Percentiles rank a stretch among this genome's conserved stretches.
These are phyloP conservation scores for Gardenia jasminoides DNA, from an alignment of 257 asterid species.

Conservation along the genomic window DNA sequence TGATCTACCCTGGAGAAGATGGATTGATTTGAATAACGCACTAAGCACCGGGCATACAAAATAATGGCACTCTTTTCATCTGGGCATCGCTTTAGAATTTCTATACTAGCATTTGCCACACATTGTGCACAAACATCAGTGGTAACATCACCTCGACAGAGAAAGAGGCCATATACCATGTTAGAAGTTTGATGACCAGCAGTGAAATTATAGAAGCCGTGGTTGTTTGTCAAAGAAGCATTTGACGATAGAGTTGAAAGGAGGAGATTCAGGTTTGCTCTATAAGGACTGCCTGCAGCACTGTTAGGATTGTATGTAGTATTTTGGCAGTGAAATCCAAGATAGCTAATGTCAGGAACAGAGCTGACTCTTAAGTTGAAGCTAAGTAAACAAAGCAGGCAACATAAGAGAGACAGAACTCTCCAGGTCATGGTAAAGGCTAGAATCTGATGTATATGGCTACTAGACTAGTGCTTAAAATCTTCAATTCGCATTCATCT, in stretches of 20 bases:
- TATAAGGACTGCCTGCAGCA: neutral
- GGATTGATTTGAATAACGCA: conserved; percentile 16
- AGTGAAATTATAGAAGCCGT: conserved; percentile 19
- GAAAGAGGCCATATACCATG: conserved; percentile 13
- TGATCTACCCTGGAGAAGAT: neutral
- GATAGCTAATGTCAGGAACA: too few relatives aligned
- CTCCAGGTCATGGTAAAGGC: too few relatives aligned
- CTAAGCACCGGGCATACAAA: conserved; percentile 15
- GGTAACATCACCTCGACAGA: conserved; percentile 31
- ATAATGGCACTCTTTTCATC: neutral
- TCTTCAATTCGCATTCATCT: too few relatives aligned
- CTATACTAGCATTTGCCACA: neutral
- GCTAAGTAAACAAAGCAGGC: too few relatives aligned
- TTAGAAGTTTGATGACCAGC: neutral
- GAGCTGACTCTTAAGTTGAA: too few relatives aligned
- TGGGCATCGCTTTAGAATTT: conserved; percentile 14
- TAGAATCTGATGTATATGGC: too few relatives aligned
- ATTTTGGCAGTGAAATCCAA: neutral
- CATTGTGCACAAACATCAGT: conserved; percentile 8
- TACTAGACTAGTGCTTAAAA: too few relatives aligned
- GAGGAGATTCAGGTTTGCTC: conserved; percentile 14
- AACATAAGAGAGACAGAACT: too few relatives aligned
- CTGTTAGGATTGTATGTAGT: neutral
- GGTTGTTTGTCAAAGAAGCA: neutral
- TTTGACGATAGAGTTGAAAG: conserved; percentile 18